These are phyloP conservation scores for Setomelanomma holmii DNA, from an alignment of 2,329 filamentous ascomycete genomes.

Conservation along the genomic window DNA sequence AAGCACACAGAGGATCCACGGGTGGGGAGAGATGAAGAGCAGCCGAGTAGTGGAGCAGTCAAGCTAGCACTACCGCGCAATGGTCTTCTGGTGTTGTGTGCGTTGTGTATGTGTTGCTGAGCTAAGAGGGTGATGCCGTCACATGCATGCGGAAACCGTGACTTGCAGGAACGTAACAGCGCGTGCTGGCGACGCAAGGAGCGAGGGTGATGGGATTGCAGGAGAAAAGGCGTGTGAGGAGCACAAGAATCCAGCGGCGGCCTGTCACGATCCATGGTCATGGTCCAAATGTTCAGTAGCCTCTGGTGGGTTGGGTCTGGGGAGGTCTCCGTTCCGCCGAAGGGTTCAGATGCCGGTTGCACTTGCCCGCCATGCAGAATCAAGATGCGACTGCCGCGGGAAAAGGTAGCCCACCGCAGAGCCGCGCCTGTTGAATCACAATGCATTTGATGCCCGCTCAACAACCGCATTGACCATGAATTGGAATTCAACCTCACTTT, in stretches of 20 bases:
- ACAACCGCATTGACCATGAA: neutral
- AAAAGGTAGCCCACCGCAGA: slow-evolving; percentile 1
- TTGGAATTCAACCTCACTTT: neutral
- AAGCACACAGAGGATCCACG: neutral
- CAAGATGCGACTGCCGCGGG: slow-evolving; percentile 7
- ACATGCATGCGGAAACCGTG: slow-evolving; percentile 4
- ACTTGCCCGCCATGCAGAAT: slow-evolving; percentile 15
- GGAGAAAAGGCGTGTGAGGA: slow-evolving; percentile 2
- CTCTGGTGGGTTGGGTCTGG: slow-evolving; percentile 14
- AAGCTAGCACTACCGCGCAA: slow-evolving; percentile 2
- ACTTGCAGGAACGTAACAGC: neutral
- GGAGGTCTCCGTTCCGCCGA: slow-evolving; percentile 29
- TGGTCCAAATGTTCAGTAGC: slow-evolving; percentile 7
- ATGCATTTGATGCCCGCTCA: neutral
- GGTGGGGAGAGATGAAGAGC: neutral
- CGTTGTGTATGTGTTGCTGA: slow-evolving; percentile 7
- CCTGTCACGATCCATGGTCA: slow-evolving; percentile 22
- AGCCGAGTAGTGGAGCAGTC: neutral
- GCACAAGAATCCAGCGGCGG: slow-evolving; percentile 1
- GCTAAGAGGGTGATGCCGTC: slow-evolving; percentile 27
- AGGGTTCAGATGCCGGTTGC: slow-evolving; percentile 13
- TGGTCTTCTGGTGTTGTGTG: neutral
- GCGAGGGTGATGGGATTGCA: slow-evolving; percentile 8
- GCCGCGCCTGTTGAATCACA: neutral
- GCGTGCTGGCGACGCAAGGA: neutral